A percentile compares a stretch with the other conserved stretches of the same genome.
Conservation (phyloP, 805 yeast genomes). For the Yarrowia sp. region DNA sequence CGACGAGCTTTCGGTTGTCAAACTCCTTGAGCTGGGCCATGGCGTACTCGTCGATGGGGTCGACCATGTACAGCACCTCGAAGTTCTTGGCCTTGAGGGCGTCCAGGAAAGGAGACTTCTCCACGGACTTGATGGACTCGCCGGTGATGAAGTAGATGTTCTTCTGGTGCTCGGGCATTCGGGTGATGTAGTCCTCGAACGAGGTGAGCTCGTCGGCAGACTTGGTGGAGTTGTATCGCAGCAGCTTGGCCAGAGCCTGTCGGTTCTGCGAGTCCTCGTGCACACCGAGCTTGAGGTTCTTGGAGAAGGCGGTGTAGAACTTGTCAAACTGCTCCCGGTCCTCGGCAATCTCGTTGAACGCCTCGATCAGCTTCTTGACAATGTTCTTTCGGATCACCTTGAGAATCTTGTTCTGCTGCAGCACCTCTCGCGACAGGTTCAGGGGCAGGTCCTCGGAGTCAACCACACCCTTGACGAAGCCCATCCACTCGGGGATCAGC, state of each 20-base stretch:
- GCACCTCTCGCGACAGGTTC: conserved; percentile 99
- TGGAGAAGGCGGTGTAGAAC: conserved; percentile 96
- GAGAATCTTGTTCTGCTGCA: conserved; percentile 99
- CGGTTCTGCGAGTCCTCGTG: conserved; percentile 99
- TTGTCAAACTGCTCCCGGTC: conserved; percentile 97
- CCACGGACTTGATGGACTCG: conserved; percentile 96
- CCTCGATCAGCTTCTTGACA: conserved; percentile 96
- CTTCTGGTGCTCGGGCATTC: conserved; percentile 99
- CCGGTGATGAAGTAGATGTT: conserved; percentile 99
- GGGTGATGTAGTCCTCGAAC: conserved; percentile 92
- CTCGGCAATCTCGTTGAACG: conserved; percentile 99
- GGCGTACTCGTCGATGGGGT: conserved; percentile 99
- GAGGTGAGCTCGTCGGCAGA: conserved; percentile 92
- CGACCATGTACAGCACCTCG: conserved; percentile 96
- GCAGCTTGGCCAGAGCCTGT: conserved; percentile 87
- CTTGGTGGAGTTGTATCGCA: conserved; percentile 97
- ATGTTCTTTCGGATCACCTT: conserved; percentile 99
- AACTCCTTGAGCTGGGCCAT: conserved; percentile 99
- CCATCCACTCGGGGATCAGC: conserved; percentile 97
- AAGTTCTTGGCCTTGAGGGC: conserved; percentile 98
- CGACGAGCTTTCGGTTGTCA: conserved; percentile 97
- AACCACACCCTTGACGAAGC: conserved; percentile 97
- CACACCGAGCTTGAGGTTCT: conserved; percentile 97
- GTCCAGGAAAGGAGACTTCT: conserved; percentile 98
- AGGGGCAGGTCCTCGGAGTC: conserved; percentile 99